A percentile compares a stretch with the other conserved stretches of the same genome.
phyloP scores from a whole-genome alignment of 495 filamentous ascomycete genomes.

The Pyrenula aspistea region DNA sequence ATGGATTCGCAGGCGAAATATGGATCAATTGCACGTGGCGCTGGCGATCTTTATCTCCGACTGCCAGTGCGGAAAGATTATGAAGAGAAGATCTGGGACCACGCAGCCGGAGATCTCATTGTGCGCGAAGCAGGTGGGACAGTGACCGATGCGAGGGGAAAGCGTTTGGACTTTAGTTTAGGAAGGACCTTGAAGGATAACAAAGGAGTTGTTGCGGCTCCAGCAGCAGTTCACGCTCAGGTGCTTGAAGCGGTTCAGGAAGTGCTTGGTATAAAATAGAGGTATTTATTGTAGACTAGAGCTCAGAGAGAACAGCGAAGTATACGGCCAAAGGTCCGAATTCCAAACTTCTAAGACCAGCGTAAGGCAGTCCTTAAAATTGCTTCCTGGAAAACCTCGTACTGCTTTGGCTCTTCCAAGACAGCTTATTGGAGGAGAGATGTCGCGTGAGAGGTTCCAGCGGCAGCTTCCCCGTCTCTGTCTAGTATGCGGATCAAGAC shows the following conservation, averaged over 20 bases:
- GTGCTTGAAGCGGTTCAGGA: conserved; percentile 75
- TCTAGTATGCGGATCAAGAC: too few species aligned
- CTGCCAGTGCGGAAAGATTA: conserved; percentile 75
- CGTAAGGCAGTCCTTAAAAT: too few species aligned
- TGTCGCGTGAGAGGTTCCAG: too few species aligned
- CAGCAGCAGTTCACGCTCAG: conserved; percentile 55
- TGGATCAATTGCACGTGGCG: conserved; percentile 85
- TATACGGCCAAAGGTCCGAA: background rate
- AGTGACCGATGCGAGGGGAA: conserved; percentile 77
- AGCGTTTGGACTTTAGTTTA: conserved; percentile 68
- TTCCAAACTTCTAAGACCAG: too few species aligned
- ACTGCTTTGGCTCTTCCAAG: too few species aligned
- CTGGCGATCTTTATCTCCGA: conserved; percentile 87
- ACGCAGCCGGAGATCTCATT: conserved; percentile 92
- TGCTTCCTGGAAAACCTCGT: too few species aligned
- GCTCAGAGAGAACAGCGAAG: background rate
- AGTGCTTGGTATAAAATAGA: conserved; percentile 49
- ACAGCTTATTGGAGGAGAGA: too few species aligned
- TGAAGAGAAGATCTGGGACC: conserved; percentile 99
- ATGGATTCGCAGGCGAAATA: conserved; percentile 99
- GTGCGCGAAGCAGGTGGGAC: conserved; percentile 87
- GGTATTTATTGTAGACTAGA: background rate
- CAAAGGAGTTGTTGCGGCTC: conserved; percentile 87
- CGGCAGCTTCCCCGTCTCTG: too few species aligned
- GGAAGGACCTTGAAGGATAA: conserved; percentile 80